A percentile compares a stretch with the other conserved stretches of the same genome.
Conservation (phyloP, 331 rosid species). For the Spiraea crenata region DNA sequence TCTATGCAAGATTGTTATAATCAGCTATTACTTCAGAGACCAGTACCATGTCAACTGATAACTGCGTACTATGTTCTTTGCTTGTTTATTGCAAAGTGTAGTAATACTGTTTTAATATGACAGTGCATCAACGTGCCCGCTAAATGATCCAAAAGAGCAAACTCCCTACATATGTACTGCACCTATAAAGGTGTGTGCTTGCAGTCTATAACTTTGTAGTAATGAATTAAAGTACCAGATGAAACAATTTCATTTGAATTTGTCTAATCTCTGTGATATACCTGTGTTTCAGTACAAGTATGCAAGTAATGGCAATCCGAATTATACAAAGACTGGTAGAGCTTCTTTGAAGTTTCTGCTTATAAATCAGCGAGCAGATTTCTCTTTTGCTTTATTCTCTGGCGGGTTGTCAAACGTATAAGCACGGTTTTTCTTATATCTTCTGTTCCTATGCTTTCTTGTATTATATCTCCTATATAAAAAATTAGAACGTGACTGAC, state of each 20-base stretch:
- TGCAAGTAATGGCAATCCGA: conserved; percentile 44
- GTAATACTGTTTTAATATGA: conserved; percentile 7
- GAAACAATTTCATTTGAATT: not conserved
- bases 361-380: conserved; percentile 90
- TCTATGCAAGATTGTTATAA: not conserved
- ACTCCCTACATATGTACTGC: conserved; percentile 37
- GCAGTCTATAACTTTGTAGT: not conserved
- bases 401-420: conserved; percentile 69
- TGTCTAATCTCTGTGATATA: conserved; percentile 11
- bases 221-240: not conserved
- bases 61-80: not conserved
- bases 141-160: conserved; percentile 19
- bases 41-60: not conserved
- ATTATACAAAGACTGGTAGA: conserved; percentile 57
- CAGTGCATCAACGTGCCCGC: conserved; percentile 32
- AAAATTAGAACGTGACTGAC: conserved; percentile 7
- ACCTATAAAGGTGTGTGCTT: conserved; percentile 32
- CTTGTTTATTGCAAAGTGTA: not conserved
- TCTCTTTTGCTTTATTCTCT: conserved; percentile 81
- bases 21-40: not conserved
- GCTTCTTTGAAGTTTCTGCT: conserved; percentile 63
- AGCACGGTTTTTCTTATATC: not conserved
- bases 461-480: not conserved
- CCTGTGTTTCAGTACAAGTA: conserved; percentile 59
- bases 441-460: not conserved